Percentiles rank a stretch among this genome's conserved stretches.
Evolutionary conservation across 169 alveolate genomes (phyloP).

Genomic region (Fabrea salina): DNA sequence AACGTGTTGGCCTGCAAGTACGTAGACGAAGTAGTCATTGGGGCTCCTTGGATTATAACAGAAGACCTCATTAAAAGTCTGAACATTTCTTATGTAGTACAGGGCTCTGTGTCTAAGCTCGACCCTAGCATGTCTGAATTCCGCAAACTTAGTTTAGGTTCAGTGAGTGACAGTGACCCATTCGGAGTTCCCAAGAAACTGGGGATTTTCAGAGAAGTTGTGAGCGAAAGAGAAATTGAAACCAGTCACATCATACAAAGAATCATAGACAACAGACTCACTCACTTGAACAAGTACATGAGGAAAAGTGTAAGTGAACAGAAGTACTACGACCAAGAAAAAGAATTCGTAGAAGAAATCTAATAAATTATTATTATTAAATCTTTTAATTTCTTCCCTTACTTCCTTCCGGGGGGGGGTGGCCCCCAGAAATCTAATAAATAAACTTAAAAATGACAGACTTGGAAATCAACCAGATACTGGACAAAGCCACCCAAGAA

Average conservation of each 20-base stretch:
- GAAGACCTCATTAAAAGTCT: conserved; percentile 78
- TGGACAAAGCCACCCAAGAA: no score
- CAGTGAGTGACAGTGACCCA: conserved; percentile 36
- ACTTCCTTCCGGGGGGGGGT: no score
- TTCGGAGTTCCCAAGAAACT: conserved; percentile 38
- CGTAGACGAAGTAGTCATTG: conserved; percentile 95
- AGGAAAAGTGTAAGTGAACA: conserved; percentile 46
- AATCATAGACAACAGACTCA: conserved; percentile 59
- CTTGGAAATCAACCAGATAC: no score
- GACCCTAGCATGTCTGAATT: not conserved
- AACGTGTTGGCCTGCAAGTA: conserved; percentile 89
- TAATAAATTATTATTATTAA: not conserved
- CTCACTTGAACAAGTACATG: conserved; percentile 43
- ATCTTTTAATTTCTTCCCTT: no score
- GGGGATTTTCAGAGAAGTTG: conserved; percentile 41
- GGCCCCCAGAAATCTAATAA: no score
- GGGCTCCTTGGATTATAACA: conserved; percentile 93
- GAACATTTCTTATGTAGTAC: conserved; percentile 74
- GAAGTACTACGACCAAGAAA: conserved; percentile 32
- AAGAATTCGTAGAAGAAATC: conserved; percentile 21
- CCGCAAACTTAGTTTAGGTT: not conserved
- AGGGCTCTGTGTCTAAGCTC: conserved; percentile 47
- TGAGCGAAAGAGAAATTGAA: conserved; percentile 42
- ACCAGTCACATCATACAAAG: conserved; percentile 52
- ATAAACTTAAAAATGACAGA: no score